Percentiles rank a stretch among this genome's conserved stretches.
Conservation (phyloP, 1,284 basidiomycete genomes). For the Mycena citricolor region DNA sequence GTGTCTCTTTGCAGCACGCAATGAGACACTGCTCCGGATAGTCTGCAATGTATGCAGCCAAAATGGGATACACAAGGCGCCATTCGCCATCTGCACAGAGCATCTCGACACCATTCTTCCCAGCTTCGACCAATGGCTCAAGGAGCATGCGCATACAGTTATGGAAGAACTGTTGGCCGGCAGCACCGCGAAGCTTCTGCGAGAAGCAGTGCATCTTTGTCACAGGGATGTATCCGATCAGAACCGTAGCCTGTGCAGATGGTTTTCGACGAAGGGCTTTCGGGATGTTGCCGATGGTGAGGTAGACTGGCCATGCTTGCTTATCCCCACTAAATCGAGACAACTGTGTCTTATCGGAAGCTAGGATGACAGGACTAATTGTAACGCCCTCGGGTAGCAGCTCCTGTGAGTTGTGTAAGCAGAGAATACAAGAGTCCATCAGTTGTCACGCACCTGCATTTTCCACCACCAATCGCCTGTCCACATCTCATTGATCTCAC, state of each 20-base stretch:
- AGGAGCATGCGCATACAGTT: slow-evolving; percentile 29
- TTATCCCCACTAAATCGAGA: slow-evolving; percentile 38
- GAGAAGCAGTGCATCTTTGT: slow-evolving; percentile 38
- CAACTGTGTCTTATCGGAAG: slow-evolving; percentile 41
- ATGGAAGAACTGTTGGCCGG: slow-evolving; percentile 30
- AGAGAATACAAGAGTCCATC: background rate
- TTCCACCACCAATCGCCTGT: slow-evolving; percentile 45
- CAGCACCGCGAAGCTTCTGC: slow-evolving; percentile 21
- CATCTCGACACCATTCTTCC: slow-evolving; percentile 31
- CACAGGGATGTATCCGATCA: slow-evolving; percentile 43
- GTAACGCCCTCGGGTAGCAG: slow-evolving; percentile 30
- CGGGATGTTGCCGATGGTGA: slow-evolving; percentile 39
- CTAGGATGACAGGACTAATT: slow-evolving; percentile 36
- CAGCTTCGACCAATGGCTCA: slow-evolving; percentile 29
- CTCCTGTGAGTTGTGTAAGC: slow-evolving; percentile 27
- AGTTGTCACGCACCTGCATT: slow-evolving; percentile 30
- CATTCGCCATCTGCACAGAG: slow-evolving; percentile 35
- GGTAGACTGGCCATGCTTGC: slow-evolving; percentile 38
- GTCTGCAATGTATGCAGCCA: slow-evolving; percentile 43
- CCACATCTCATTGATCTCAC: slow-evolving; percentile 39
- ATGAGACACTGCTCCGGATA: slow-evolving; percentile 44
- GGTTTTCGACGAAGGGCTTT: slow-evolving; percentile 32
- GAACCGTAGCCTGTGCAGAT: slow-evolving; percentile 28
- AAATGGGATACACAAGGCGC: slow-evolving; percentile 33
- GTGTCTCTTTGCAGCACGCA: slow-evolving; percentile 32